Percentiles rank a stretch among this genome's conserved stretches.
Conservation (phyloP, 2,329 filamentous ascomycete genomes). For the Ramularia collo-cygni region DNA sequence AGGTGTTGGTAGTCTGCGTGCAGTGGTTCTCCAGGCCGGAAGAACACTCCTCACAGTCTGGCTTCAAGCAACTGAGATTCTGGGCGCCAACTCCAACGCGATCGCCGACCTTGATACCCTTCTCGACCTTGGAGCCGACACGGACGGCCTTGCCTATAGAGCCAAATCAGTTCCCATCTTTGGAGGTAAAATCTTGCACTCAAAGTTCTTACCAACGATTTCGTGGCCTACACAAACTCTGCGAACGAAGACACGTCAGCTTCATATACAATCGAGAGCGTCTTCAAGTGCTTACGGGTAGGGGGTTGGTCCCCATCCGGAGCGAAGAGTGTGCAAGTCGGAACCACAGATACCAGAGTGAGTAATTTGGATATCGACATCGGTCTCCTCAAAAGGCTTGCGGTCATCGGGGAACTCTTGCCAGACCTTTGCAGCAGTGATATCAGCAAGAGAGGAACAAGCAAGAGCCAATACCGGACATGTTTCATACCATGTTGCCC, state of each 20-base stretch:
- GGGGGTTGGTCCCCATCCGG: conserved; percentile 40
- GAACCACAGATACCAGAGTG: conserved; percentile 34
- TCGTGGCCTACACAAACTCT: conserved; percentile 31
- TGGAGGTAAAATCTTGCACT: too few species aligned
- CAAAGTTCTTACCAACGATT: too few species aligned
- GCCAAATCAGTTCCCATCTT: too few species aligned
- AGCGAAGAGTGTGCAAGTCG: conserved; percentile 28
- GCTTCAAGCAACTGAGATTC: conserved; percentile 40
- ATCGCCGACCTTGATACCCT: conserved; percentile 31
- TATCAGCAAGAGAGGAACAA: too few species aligned
- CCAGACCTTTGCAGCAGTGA: too few species aligned
- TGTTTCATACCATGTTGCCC: conserved; percentile 52
- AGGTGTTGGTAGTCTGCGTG: conserved; percentile 25
- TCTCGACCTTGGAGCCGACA: conserved; percentile 26
- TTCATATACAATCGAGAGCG: too few species aligned
- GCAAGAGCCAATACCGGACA: too few species aligned
- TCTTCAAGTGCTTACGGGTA: too few species aligned
- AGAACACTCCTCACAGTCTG: conserved; percentile 48
- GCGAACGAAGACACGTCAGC: too few species aligned
- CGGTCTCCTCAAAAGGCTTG: conserved; percentile 35
- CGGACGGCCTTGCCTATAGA: conserved; percentile 28
- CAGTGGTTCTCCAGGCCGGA: conserved; percentile 31
- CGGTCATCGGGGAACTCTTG: conserved; percentile 33
- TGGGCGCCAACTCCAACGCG: conserved; percentile 46
- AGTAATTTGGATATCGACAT: conserved; percentile 37